Percentiles rank a stretch among this genome's conserved stretches.
These are phyloP conservation scores for Jasminum sambac DNA, from an alignment of 257 asterid genomes.

Conservation along the genomic window DNA sequence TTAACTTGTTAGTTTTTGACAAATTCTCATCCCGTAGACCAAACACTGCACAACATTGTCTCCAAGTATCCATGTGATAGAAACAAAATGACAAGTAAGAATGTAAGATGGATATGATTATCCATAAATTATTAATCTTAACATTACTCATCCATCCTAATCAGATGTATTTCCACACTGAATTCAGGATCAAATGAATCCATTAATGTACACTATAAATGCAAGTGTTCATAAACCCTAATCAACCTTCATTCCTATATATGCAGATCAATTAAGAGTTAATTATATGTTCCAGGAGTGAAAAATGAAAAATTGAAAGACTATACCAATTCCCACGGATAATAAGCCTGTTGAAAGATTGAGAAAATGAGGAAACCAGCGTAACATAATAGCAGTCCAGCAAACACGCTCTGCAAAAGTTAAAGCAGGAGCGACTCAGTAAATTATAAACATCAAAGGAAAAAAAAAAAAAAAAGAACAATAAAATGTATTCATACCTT, in stretches of 20 bases:
- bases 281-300: neutral
- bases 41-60: neutral
- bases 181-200: neutral
- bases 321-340: slow-evolving; percentile 89
- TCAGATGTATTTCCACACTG: neutral
- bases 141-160: neutral
- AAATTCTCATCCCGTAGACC: neutral
- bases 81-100: neutral
- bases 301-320: slow-evolving; percentile 9
- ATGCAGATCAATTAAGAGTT: neutral
- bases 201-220: neutral
- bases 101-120: neutral
- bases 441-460: neutral
- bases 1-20: neutral
- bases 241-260: neutral
- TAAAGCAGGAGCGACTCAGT: neutral
- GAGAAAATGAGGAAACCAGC: slow-evolving; percentile 65
- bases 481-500: slow-evolving; percentile 43
- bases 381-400: slow-evolving; percentile 63
- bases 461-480: neutral
- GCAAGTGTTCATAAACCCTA: neutral
- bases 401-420: slow-evolving; percentile 53
- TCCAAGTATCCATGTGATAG: neutral
- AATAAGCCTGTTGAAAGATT: slow-evolving; percentile 68
- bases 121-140: neutral